A percentile compares a stretch with the other conserved stretches of the same genome.
phyloP scores from a whole-genome alignment of 2,329 filamentous ascomycete species.

The Xylaria polymorpha region DNA sequence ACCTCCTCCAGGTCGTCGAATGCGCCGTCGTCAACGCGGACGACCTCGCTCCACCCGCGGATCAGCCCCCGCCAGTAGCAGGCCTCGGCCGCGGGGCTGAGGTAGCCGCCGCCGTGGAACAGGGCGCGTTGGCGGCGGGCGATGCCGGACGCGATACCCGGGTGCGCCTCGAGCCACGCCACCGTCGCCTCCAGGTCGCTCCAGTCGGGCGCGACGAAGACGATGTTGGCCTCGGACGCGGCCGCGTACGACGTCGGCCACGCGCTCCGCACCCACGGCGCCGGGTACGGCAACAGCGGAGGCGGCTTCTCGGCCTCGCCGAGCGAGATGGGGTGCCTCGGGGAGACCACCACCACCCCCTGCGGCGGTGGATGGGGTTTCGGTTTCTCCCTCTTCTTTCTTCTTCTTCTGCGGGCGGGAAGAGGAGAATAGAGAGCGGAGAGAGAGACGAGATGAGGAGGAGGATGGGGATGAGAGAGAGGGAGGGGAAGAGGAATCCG shows the following conservation, averaged over 20 bases:
- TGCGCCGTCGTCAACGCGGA: constrained; percentile 50
- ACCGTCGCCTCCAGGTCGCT: constrained; percentile 61
- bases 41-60: constrained; percentile 60
- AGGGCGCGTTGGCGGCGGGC: constrained; percentile 59
- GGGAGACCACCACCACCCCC: constrained; percentile 6
- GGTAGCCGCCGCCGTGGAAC: constrained; percentile 58
- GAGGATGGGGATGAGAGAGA: constrained; percentile 2
- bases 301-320: constrained; percentile 16
- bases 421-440: constrained; percentile 6
- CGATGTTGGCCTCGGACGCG: constrained; percentile 49
- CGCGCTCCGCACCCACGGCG: constrained; percentile 47
- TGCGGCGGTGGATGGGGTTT: background rate
- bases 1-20: constrained; percentile 52
- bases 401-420: background rate
- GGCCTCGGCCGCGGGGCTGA: constrained; percentile 62
- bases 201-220: constrained; percentile 65
- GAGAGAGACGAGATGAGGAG: too few relatives aligned
- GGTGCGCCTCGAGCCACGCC: constrained; percentile 58
- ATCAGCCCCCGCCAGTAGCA: constrained; percentile 66
- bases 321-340: constrained; percentile 32
- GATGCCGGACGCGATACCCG: constrained; percentile 58
- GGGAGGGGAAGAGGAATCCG: background rate
- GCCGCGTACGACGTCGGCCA: constrained; percentile 53
- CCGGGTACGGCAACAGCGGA: constrained; percentile 42
- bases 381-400: too few relatives aligned